phyloP scores from a whole-genome alignment of 2,329 filamentous ascomycete genomes.

The Phialocephala sp. region DNA sequence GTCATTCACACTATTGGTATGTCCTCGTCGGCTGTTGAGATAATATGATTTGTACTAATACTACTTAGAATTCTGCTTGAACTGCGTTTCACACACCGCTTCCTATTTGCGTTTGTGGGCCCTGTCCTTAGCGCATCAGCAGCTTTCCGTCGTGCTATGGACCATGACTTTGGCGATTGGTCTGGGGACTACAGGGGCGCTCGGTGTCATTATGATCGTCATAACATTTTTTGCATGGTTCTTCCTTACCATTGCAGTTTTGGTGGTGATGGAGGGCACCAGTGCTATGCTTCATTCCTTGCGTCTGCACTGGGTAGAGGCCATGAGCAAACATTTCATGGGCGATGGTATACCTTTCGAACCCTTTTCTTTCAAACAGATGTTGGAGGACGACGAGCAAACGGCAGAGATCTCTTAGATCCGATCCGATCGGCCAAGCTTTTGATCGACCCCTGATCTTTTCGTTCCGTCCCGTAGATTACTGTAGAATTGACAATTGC shows the following conservation, averaged over 20 bases:
- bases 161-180: constrained; percentile 88
- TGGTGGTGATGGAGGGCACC: constrained; percentile 95
- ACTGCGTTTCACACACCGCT: constrained; percentile 98
- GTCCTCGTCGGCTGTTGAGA: constrained; percentile 43
- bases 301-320: constrained; percentile 94
- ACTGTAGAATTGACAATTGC: constrained; percentile 37
- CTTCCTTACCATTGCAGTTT: constrained; percentile 75
- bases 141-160: constrained; percentile 96
- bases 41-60: constrained; percentile 41
- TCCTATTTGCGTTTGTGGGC: constrained; percentile 99
- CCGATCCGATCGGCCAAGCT: constrained; percentile 8
- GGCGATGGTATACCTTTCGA: constrained; percentile 86
- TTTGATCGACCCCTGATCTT: constrained; percentile 20
- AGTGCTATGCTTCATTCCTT: constrained; percentile 94
- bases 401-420: constrained; percentile 54
- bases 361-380: constrained; percentile 84
- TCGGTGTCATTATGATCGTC: constrained; percentile 82
- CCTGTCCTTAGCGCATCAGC: constrained; percentile 94
- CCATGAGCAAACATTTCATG: constrained; percentile 96
- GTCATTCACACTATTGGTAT: constrained; percentile 97
- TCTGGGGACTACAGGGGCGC: constrained; percentile 67
- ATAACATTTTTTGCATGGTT: constrained; percentile 90
- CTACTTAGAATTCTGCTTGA: constrained; percentile 87
- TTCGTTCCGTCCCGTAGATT: constrained; percentile 30
- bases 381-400: constrained; percentile 82